These are phyloP conservation scores for Xanthoconium stramineum DNA, from an alignment of 768 basidiomycete genomes.

Conservation along the genomic window DNA sequence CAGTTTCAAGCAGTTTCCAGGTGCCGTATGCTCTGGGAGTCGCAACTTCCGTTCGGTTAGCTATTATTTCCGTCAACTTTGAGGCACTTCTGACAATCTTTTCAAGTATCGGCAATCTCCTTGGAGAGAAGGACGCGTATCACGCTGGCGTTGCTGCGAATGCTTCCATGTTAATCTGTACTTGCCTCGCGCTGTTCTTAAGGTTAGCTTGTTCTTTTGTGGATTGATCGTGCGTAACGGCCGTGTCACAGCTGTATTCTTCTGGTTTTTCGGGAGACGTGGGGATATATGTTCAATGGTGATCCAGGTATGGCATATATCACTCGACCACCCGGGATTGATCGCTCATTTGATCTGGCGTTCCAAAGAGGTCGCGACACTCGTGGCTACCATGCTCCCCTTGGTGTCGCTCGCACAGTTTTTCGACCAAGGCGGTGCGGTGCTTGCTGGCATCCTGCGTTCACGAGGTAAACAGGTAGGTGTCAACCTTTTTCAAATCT, in stretches of 20 bases:
- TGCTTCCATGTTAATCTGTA: neutral
- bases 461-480: slow-evolving; percentile 74
- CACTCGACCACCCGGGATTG: no score
- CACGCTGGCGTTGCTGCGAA: neutral
- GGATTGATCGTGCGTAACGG: no score
- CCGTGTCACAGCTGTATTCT: no score
- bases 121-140: neutral
- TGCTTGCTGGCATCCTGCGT: slow-evolving; percentile 76
- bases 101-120: neutral
- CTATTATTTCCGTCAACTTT: neutral
- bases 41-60: neutral
- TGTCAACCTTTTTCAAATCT: neutral
- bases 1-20: slow-evolving; percentile 19
- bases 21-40: neutral
- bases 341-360: no score
- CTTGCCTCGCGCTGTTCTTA: neutral
- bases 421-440: slow-evolving; percentile 71
- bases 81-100: neutral
- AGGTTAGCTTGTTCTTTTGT: neutral
- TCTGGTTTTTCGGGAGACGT: no score
- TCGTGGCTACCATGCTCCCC: slow-evolving; percentile 66
- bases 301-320: no score
- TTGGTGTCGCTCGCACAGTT: slow-evolving; percentile 77
- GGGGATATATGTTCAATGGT: no score
- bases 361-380: slow-evolving; percentile 20